Conservation (phyloP, 2,329 filamentous ascomycete genomes). For the Colletotrichum aenigma region DNA sequence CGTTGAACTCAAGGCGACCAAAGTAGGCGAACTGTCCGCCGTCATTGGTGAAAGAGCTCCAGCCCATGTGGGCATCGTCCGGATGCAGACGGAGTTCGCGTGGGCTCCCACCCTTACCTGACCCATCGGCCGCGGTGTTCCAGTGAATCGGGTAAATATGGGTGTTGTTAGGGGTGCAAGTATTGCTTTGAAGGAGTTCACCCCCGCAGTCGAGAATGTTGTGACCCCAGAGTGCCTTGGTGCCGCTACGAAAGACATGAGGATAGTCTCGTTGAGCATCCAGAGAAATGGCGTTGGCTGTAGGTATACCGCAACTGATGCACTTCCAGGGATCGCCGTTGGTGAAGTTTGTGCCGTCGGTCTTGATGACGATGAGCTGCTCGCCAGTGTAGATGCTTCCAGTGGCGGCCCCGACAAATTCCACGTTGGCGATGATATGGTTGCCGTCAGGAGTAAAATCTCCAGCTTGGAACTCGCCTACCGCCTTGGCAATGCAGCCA, state of each 20-base stretch:
- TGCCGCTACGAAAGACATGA: constrained; percentile 43
- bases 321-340: constrained; percentile 53
- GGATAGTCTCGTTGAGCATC: constrained; percentile 39
- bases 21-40: constrained; percentile 36
- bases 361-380: constrained; percentile 47
- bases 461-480: constrained; percentile 2
- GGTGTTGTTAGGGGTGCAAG: constrained; percentile 38
- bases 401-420: constrained; percentile 45
- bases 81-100: constrained; percentile 51
- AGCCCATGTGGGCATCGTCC: constrained; percentile 46
- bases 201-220: constrained; percentile 42
- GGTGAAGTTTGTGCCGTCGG: constrained; percentile 41
- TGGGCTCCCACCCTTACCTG: constrained; percentile 31
- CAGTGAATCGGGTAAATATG: constrained; percentile 46
- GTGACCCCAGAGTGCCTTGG: constrained; percentile 34
- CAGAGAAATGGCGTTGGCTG: constrained; percentile 29
- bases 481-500: constrained; percentile 37
- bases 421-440: constrained; percentile 41
- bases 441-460: constrained; percentile 45
- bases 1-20: constrained; percentile 44
- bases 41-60: constrained; percentile 37
- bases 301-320: constrained; percentile 45
- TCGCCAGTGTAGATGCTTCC: constrained; percentile 43
- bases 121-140: constrained; percentile 34
- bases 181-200: constrained; percentile 32